phyloP scores from a whole-genome alignment of 2,329 filamentous ascomycete genomes.

The Laburnicola sp. region DNA sequence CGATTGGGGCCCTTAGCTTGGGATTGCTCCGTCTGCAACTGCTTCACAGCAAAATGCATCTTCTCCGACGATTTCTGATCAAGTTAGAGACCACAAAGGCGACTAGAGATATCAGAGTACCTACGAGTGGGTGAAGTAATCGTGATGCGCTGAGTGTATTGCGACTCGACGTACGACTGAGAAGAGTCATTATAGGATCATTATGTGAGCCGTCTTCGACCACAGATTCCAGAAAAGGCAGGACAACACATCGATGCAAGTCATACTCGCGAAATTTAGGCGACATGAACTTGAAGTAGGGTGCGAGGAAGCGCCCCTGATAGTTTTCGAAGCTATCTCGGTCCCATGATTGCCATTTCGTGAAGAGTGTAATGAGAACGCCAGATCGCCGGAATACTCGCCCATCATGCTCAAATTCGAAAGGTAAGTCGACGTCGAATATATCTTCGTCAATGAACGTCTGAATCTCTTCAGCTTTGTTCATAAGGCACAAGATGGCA shows the following conservation, averaged over 20 bases:
- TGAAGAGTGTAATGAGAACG: background rate
- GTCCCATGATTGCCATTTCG: background rate
- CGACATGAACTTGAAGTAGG: conserved; percentile 2
- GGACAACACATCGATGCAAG: background rate
- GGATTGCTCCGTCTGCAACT: background rate
- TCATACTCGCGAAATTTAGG: background rate
- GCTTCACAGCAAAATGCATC: background rate
- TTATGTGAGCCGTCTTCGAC: background rate
- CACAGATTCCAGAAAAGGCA: conserved; percentile 2
- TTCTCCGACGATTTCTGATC: background rate
- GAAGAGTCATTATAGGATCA: no score
- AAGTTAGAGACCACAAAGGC: no score
- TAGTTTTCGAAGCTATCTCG: conserved; percentile 1
- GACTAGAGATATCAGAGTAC: no score
- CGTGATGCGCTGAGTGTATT: background rate
- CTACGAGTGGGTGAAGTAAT: background rate
- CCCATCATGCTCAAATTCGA: background rate
- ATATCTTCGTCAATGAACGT: conserved; percentile 2
- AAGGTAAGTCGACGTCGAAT: conserved; percentile 3
- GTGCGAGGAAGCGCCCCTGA: conserved; percentile 2
- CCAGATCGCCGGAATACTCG: background rate
- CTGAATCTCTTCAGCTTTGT: background rate
- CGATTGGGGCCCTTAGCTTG: conserved; percentile 2
- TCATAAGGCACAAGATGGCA: conserved; percentile 2
- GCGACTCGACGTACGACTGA: no score